Conservation (phyloP, 306 rosid genomes). For the Hylodesmum podocarpum region DNA sequence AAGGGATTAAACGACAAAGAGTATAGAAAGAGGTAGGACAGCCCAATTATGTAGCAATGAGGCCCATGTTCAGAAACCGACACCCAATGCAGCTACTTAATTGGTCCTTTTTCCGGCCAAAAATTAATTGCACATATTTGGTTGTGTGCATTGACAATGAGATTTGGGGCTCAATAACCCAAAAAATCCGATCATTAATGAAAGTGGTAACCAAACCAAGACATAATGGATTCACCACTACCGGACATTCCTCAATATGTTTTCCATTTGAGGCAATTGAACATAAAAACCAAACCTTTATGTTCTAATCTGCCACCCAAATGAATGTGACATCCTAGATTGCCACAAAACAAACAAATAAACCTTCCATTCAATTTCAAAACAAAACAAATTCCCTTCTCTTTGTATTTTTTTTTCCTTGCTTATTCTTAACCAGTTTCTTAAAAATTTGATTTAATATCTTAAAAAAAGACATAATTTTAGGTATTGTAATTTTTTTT, state of each 20-base stretch:
- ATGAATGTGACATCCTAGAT: conserved; percentile 34
- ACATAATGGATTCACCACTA: conserved; percentile 31
- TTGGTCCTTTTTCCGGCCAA: conserved; percentile 19
- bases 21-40: conserved; percentile 2
- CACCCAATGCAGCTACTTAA: conserved; percentile 13
- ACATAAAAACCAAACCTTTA: not conserved
- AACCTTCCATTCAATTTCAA: too few relatives aligned
- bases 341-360: conserved; percentile 22
- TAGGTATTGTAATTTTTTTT: too few relatives aligned
- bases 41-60: conserved; percentile 8
- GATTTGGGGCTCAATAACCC: conserved; percentile 51
- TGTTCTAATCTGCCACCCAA: not conserved
- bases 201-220: conserved; percentile 24
- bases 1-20: conserved; percentile 15
- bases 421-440: too few relatives aligned
- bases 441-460: too few relatives aligned
- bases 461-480: too few relatives aligned
- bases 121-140: conserved; percentile 27
- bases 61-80: conserved; percentile 26
- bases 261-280: conserved; percentile 34
- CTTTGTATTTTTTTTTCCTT: too few relatives aligned
- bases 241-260: conserved; percentile 49
- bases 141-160: conserved; percentile 35
- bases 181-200: conserved; percentile 60
- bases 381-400: not conserved